Evolutionary conservation across 2,329 filamentous ascomycete species (phyloP).

Genomic region (Balansia obtecta): DNA sequence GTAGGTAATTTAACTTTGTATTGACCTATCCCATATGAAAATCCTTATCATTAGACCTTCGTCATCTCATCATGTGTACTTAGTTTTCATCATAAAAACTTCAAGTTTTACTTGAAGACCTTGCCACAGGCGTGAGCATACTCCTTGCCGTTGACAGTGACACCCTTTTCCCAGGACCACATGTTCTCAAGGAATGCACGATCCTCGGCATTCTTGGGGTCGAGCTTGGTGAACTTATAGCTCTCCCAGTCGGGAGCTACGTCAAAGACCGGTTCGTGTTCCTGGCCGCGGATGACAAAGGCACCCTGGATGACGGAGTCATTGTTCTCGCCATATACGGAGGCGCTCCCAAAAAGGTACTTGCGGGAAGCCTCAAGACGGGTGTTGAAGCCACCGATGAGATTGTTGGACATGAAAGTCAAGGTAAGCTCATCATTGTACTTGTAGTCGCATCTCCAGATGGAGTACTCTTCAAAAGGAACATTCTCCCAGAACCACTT

Average conservation of each 20-base stretch:
- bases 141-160: constrained; percentile 72
- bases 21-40: constrained; percentile 6
- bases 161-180: constrained; percentile 87
- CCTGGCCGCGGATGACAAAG: constrained; percentile 88
- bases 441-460: constrained; percentile 95
- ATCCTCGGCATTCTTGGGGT: constrained; percentile 76
- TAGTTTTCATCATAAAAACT: not conserved
- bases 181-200: constrained; percentile 71
- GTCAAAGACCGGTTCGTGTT: constrained; percentile 76
- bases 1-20: constrained; percentile 13
- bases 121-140: constrained; percentile 85
- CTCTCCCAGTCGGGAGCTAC: constrained; percentile 96
- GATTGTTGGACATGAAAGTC: constrained; percentile 98
- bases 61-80: constrained; percentile 6
- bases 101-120: constrained; percentile 82
- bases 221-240: constrained; percentile 94
- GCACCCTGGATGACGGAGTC: constrained; percentile 86
- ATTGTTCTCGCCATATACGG: constrained; percentile 82
- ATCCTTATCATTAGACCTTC: constrained; percentile 20
- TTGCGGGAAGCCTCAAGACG: constrained; percentile 97
- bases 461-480: constrained; percentile 88
- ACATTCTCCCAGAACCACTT: constrained; percentile 98
- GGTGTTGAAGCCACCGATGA: constrained; percentile 95
- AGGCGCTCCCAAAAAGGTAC: constrained; percentile 86
- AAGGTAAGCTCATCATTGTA: constrained; percentile 97